Conservation (phyloP, 192 early-diverging fungal genomes). For the Thamnidium elegans region DNA sequence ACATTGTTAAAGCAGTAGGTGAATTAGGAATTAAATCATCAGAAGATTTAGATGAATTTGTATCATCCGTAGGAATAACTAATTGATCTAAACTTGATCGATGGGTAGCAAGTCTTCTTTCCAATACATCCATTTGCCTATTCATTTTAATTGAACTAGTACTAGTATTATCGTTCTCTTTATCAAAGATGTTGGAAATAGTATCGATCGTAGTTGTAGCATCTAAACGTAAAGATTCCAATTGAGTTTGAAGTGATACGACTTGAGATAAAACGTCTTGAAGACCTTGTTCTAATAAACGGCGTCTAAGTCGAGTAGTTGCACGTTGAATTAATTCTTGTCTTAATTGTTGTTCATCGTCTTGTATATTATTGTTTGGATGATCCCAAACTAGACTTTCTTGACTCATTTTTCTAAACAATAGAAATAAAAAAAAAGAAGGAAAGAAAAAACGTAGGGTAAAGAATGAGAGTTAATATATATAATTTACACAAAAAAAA, state of each 20-base stretch:
- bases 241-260: background rate
- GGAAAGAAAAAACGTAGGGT: slow-evolving; percentile 1
- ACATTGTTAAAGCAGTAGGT: slow-evolving; percentile 11
- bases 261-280: slow-evolving; percentile 9
- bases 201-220: slow-evolving; percentile 7
- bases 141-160: slow-evolving; percentile 3
- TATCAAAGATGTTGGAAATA: background rate
- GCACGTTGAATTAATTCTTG: slow-evolving; percentile 25
- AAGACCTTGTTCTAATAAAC: slow-evolving; percentile 23
- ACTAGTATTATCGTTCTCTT: background rate
- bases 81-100: background rate
- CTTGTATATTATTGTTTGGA: background rate
- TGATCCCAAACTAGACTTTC: background rate
- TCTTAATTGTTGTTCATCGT: slow-evolving; percentile 15
- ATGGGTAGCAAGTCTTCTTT: slow-evolving; percentile 15
- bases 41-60: background rate
- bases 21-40: background rate
- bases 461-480: slow-evolving; percentile 1
- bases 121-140: slow-evolving; percentile 23
- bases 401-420: slow-evolving; percentile 8
- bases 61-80: background rate
- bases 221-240: slow-evolving; percentile 16
- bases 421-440: background rate
- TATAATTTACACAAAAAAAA: no score
- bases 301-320: slow-evolving; percentile 23